A percentile compares a stretch with the other conserved stretches of the same genome.
Conservation (phyloP, 129 eudicot species). For the Calendula officinalis region DNA sequence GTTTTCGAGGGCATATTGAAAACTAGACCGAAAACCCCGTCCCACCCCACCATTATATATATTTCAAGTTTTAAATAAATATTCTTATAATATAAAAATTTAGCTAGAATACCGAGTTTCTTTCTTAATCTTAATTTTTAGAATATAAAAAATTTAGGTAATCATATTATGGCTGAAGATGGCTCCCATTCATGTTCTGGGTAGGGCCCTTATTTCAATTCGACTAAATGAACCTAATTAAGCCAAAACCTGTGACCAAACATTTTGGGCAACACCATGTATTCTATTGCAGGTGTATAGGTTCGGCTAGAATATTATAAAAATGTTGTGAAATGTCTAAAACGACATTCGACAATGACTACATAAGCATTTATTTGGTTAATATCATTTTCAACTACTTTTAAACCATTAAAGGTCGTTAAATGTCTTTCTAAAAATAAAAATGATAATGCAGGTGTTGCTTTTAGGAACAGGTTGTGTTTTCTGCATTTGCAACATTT, state of each 20-base stretch:
- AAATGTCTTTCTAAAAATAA: neutral
- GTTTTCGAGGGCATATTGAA: no score
- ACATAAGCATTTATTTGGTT: neutral
- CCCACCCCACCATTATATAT: no score
- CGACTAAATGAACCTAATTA: neutral
- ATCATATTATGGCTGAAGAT: neutral
- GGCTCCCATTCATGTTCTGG: neutral
- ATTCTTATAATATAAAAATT: no score
- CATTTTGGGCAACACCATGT: neutral
- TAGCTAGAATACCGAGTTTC: no score
- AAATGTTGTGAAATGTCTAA: neutral
- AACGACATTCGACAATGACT: neutral
- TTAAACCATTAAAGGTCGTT: neutral
- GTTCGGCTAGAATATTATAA: neutral
- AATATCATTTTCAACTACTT: neutral
- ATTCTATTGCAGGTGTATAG: neutral
- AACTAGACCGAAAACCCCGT: no score
- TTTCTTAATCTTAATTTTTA: no score
- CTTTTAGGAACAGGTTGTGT: neutral
- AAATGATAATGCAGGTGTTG: neutral
- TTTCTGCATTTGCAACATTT: neutral
- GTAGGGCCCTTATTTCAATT: neutral
- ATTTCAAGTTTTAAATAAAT: no score
- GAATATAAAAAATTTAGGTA: neutral
- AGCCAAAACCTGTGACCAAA: conserved; percentile 8